Evolutionary conservation across 108 stramenopile species (phyloP).

Genomic region (Skeletonema menzelii): DNA sequence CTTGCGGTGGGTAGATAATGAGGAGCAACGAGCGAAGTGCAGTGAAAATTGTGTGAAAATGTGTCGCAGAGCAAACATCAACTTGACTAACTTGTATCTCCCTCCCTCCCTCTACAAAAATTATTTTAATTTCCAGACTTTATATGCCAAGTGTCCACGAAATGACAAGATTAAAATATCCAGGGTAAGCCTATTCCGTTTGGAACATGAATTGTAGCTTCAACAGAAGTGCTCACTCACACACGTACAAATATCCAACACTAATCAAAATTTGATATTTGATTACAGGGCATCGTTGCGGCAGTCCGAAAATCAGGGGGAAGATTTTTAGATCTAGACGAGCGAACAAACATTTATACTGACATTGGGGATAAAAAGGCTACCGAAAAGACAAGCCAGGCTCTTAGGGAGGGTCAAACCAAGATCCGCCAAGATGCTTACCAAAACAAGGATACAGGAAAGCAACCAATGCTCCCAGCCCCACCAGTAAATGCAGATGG

Average conservation of each 20-base stretch:
- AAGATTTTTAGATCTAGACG: slow-evolving; percentile 37
- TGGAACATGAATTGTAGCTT: background rate
- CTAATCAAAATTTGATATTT: background rate
- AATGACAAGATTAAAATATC: slow-evolving; percentile 43
- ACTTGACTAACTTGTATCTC: background rate
- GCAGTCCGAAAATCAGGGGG: slow-evolving; percentile 35
- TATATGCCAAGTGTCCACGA: slow-evolving; percentile 35
- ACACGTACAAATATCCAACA: background rate
- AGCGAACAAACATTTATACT: slow-evolving; percentile 15
- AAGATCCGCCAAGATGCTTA: slow-evolving; percentile 29
- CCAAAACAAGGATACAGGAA: slow-evolving; percentile 2
- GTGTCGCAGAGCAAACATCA: background rate
- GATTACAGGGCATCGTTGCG: slow-evolving; percentile 36
- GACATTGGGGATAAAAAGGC: slow-evolving; percentile 52
- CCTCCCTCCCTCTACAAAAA: background rate
- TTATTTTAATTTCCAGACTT: slow-evolving; percentile 9
- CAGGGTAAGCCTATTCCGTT: slow-evolving; percentile 17
- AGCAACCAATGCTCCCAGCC: background rate
- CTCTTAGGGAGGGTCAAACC: slow-evolving; percentile 41
- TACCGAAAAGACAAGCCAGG: slow-evolving; percentile 39
- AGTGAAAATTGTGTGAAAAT: background rate
- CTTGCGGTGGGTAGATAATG: background rate
- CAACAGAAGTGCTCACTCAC: background rate
- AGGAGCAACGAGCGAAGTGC: background rate
- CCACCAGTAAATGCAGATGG: background rate